Base-by-base conservation (phyloP, 306 rosid genomes). In the Carpinus viminea region DNA sequence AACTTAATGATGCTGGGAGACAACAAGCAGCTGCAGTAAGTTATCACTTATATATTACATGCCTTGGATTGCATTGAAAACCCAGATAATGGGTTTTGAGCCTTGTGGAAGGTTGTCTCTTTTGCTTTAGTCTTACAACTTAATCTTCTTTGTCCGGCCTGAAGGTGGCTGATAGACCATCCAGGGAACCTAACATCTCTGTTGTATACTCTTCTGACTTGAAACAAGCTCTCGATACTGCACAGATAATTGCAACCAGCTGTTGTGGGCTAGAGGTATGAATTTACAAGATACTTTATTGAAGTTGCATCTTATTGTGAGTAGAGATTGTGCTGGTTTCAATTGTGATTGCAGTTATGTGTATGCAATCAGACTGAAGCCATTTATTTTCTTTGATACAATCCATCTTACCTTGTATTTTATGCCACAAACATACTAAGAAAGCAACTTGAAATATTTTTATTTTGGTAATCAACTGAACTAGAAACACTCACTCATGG, bases 1-100 rank as follows among this genome's bases (percentile, higher is more conserved):
- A 90, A 72, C 77, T 93, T 73, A 95, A 93, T 87, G 99, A 93
- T 87, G 90, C 82, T 71, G 98, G 99, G 72, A 91, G 99, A 82
- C 84, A 77, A 82, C 98, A 95, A 85, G 98, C 99, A 55, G 89
- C 74, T 73, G 90, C 83, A 73, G 98, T 95, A 88, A 87, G 93
- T 88, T 86, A 34, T 57, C 31, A 41, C 10, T 26, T 52, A 46
- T 51, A 43, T 77, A 34, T 75, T 53, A 36, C 71, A 70, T 52
- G n/a, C 43, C 75, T 74, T 59, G 54, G 18, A 76, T 81, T 50
- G 38, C 68, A 57, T 55, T 47, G 71, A 54, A 38, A 83, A 52
- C 73, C 38, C 57, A 38, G 53, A 68, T 13, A 46, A 52, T 2
- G 46, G 48, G 51, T 70, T 82, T 18, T 10, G 26, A 66, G 18